phyloP scores from a whole-genome alignment of 129 eudicot genomes.

The Daucus carota region DNA sequence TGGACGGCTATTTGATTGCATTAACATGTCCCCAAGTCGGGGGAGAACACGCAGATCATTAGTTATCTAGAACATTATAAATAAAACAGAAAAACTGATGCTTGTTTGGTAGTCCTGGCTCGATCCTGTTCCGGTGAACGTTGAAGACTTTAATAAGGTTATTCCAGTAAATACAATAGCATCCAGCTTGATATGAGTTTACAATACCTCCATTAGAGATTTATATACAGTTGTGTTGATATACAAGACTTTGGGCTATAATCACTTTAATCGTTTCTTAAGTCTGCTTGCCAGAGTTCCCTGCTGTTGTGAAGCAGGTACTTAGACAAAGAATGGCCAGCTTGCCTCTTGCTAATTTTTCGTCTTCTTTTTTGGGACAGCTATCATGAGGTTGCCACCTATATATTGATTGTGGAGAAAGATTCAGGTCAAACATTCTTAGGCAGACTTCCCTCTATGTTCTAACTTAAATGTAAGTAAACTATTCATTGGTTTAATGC shows the following conservation, averaged over 20 bases:
- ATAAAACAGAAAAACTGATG: slow-evolving; percentile 12
- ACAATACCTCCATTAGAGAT: not conserved
- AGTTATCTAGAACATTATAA: not conserved
- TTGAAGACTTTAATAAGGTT: slow-evolving; percentile 88
- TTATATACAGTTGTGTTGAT: not conserved
- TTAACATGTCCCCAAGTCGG: slow-evolving; percentile 56
- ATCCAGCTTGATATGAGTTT: not conserved
- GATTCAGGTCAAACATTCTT: slow-evolving; percentile 66
- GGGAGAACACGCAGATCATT: slow-evolving; percentile 32
- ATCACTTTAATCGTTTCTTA: slow-evolving; percentile 9
- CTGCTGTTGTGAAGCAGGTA: not conserved
- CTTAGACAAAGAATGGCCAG: not conserved
- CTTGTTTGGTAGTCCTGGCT: slow-evolving; percentile 42
- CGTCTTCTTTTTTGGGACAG: slow-evolving; percentile 28
- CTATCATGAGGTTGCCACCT: slow-evolving; percentile 69
- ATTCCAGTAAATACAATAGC: slow-evolving; percentile 21
- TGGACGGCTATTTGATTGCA: slow-evolving; percentile 70
- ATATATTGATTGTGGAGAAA: slow-evolving; percentile 90
- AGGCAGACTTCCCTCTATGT: not conserved
- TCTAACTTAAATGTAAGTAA: slow-evolving; percentile 1
- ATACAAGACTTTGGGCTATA: not conserved
- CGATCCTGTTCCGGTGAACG: slow-evolving; percentile 78
- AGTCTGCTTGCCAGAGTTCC: not conserved
- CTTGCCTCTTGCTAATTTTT: slow-evolving; percentile 8
- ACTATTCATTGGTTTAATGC: slow-evolving; percentile 16